Conservation (phyloP, 2,329 filamentous ascomycete species). For the Aureobasidium subglaciale region DNA sequence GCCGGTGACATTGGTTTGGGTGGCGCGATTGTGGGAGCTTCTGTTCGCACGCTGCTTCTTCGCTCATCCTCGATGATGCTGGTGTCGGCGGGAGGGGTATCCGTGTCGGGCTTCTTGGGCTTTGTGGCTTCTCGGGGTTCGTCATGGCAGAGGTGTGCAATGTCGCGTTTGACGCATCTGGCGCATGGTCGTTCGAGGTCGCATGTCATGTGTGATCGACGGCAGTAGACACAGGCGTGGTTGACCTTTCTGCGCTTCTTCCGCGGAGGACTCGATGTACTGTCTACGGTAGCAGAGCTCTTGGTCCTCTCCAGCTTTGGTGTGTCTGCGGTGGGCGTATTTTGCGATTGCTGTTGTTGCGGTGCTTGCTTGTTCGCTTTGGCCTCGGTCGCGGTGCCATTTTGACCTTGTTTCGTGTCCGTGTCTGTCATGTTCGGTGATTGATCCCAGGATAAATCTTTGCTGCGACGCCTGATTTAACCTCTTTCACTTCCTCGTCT, state of each 20-base stretch:
- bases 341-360: neutral
- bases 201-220: slow-evolving; percentile 50
- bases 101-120: slow-evolving; percentile 15
- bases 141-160: slow-evolving; percentile 96
- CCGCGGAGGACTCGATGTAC: slow-evolving; percentile 18
- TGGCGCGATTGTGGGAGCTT: slow-evolving; percentile 60
- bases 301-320: slow-evolving; percentile 8
- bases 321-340: neutral
- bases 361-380: neutral
- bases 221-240: slow-evolving; percentile 49
- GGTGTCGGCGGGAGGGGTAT: neutral
- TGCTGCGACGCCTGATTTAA: neutral
- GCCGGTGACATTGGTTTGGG: slow-evolving; percentile 61
- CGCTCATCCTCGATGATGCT: slow-evolving; percentile 3
- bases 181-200: slow-evolving; percentile 81
- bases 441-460: neutral
- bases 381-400: neutral
- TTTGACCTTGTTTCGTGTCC: neutral
- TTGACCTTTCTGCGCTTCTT: slow-evolving; percentile 50
- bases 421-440: neutral
- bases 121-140: slow-evolving; percentile 85
- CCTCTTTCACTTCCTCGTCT: neutral
- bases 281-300: slow-evolving; percentile 9
- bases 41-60: neutral
- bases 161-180: slow-evolving; percentile 96